These are phyloP conservation scores for Chytriomyces sp. DNA, from an alignment of 192 early-diverging fungal species.

Conservation along the genomic window DNA sequence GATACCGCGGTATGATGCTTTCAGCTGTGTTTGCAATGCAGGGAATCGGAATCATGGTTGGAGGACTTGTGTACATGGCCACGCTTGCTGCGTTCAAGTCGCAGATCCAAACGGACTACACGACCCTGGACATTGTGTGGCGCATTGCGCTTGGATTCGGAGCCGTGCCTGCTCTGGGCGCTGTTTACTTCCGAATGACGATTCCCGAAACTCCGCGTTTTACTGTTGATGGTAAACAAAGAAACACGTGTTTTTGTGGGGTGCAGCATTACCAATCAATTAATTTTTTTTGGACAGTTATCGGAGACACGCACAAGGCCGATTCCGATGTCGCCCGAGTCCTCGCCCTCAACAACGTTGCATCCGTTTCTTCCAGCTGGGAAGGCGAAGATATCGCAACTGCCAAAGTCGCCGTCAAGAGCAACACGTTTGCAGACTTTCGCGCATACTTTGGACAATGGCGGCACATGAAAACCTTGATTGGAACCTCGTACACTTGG, in stretches of 20 bases:
- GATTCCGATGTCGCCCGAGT: conserved; percentile 39
- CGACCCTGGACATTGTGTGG: conserved; percentile 85
- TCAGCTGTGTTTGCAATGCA: conserved; percentile 90
- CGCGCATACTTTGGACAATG: conserved; percentile 74
- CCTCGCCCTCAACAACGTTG: conserved; percentile 30
- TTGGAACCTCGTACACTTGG: conserved; percentile 52
- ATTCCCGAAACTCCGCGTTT: conserved; percentile 96
- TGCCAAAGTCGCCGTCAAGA: conserved; percentile 14
- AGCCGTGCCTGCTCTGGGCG: conserved; percentile 77
- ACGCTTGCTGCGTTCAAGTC: conserved; percentile 74
- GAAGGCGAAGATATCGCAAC: conserved; percentile 10
- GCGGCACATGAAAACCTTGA: conserved; percentile 80
- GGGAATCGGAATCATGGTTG: conserved; percentile 85
- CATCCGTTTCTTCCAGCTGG: conserved; percentile 30
- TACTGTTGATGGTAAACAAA: conserved; percentile 53
- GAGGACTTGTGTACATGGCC: conserved; percentile 77
- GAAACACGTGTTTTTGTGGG: too few species aligned
- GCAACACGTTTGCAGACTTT: conserved; percentile 32
- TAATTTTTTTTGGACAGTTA: conserved; percentile 43
- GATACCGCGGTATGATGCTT: conserved; percentile 87
- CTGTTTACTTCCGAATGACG: conserved; percentile 87
- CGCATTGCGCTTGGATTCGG: conserved; percentile 86
- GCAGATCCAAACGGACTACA: conserved; percentile 65
- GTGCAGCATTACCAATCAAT: too few species aligned
- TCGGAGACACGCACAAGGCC: conserved; percentile 68